Conservation (phyloP, 768 basidiomycete genomes). For the Artomyces pyxidatus region DNA sequence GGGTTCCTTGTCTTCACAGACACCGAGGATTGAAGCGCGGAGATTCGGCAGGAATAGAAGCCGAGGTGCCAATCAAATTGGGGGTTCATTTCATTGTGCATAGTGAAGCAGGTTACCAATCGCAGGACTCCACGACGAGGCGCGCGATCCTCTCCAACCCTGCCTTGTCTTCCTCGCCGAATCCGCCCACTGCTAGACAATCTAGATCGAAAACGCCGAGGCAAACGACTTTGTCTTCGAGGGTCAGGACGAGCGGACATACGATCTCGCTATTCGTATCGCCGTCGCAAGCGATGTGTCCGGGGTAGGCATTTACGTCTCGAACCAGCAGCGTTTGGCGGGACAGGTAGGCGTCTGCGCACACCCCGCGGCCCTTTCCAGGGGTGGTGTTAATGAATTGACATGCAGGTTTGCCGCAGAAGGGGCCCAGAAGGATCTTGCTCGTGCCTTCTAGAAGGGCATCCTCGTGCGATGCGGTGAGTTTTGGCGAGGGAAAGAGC, state of each 20-base stretch:
- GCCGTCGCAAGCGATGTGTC: conserved; percentile 92
- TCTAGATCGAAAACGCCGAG: conserved; percentile 41
- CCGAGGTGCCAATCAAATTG: background rate
- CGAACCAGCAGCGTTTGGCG: conserved; percentile 55
- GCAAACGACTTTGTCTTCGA: conserved; percentile 21
- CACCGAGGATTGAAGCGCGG: too few relatives aligned
- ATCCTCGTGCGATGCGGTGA: conserved; percentile 12
- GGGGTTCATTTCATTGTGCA: background rate
- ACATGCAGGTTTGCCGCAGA: conserved; percentile 89
- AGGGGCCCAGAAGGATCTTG: conserved; percentile 68
- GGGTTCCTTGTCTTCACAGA: background rate
- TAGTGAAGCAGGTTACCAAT: conserved; percentile 13
- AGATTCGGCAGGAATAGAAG: background rate
- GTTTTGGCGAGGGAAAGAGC: conserved; percentile 47
- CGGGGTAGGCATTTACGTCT: conserved; percentile 76
- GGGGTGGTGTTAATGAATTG: conserved; percentile 60
- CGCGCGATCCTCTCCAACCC: conserved; percentile 34
- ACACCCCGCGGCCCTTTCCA: conserved; percentile 65
- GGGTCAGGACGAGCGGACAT: conserved; percentile 51
- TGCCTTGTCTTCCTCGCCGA: conserved; percentile 32
- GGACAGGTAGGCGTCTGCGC: conserved; percentile 67
- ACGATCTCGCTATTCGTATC: conserved; percentile 90
- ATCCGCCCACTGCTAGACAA: conserved; percentile 31
- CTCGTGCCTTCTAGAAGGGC: conserved; percentile 10
- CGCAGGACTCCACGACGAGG: conserved; percentile 21